phyloP scores from a whole-genome alignment of 2,329 filamentous ascomycete species.

The Massarina eburnea region DNA sequence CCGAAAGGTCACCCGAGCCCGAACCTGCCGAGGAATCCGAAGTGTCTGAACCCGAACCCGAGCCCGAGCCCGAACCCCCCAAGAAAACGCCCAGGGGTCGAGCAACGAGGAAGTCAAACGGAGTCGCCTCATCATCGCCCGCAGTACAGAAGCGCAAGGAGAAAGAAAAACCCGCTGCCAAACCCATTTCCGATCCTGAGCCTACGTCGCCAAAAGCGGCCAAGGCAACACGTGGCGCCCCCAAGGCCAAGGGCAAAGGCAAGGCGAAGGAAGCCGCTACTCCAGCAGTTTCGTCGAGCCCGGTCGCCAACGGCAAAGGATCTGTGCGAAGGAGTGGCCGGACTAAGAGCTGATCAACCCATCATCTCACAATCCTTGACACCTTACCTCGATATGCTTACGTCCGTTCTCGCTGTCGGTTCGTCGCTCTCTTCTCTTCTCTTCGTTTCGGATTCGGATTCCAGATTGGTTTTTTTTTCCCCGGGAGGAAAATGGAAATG shows the following conservation, averaged over 20 bases:
- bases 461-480: too few species aligned
- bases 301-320: constrained; percentile 5
- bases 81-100: constrained; percentile 19
- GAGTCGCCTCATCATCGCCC: constrained; percentile 15
- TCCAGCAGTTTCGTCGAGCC: neutral
- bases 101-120: constrained; percentile 19
- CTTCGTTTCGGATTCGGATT: too few species aligned
- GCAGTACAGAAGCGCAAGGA: constrained; percentile 17
- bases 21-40: neutral
- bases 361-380: too few species aligned
- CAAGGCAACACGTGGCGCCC: neutral
- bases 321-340: constrained; percentile 10
- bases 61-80: constrained; percentile 14
- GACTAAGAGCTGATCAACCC: constrained; percentile 5
- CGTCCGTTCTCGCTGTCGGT: too few species aligned
- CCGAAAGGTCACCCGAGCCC: constrained; percentile 12
- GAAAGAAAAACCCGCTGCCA: neutral
- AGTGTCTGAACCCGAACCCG: constrained; percentile 11
- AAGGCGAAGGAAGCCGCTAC: neutral
- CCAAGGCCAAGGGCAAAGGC: neutral
- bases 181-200: neutral
- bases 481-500: neutral
- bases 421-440: too few species aligned
- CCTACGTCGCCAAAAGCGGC: neutral
- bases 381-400: too few species aligned